These are phyloP conservation scores for Talaromyces sp. DNA, from an alignment of 2,329 filamentous ascomycete genomes.

Conservation along the genomic window DNA sequence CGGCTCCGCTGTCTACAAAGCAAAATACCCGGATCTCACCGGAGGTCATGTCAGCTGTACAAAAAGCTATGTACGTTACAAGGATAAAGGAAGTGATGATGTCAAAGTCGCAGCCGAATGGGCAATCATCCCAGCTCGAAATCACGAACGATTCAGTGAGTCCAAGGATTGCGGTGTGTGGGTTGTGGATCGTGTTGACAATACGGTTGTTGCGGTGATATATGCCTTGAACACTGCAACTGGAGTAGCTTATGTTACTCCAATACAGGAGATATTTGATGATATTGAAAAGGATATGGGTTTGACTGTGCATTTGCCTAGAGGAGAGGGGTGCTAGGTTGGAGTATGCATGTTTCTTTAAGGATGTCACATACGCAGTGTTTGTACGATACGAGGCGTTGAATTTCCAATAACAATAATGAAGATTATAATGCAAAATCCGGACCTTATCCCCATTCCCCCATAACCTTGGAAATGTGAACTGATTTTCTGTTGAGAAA, in stretches of 20 bases:
- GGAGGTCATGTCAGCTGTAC: neutral
- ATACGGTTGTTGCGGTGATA: neutral
- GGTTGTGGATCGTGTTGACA: neutral
- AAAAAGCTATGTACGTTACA: constrained; percentile 14
- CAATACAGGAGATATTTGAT: constrained; percentile 2
- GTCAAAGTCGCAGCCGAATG: neutral
- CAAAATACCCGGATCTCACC: neutral
- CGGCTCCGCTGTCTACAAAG: constrained; percentile 4
- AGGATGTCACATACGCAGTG: neutral
- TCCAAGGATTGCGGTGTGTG: constrained; percentile 5
- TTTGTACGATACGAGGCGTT: neutral
- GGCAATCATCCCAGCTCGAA: neutral
- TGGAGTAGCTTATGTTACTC: constrained; percentile 8
- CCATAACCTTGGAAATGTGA: too few species aligned
- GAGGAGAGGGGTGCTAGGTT: neutral
- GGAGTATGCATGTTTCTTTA: neutral
- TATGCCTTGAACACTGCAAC: neutral
- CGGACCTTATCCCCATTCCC: too few species aligned
- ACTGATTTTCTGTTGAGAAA: too few species aligned
- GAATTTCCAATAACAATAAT: too few species aligned
- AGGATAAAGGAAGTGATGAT: neutral
- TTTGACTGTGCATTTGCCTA: neutral
- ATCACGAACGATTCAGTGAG: neutral
- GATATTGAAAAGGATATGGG: constrained; percentile 1
- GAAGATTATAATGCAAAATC: too few species aligned